Evolutionary conservation across 106 monocot species (phyloP).

Genomic region (Allium fistulosum): DNA sequence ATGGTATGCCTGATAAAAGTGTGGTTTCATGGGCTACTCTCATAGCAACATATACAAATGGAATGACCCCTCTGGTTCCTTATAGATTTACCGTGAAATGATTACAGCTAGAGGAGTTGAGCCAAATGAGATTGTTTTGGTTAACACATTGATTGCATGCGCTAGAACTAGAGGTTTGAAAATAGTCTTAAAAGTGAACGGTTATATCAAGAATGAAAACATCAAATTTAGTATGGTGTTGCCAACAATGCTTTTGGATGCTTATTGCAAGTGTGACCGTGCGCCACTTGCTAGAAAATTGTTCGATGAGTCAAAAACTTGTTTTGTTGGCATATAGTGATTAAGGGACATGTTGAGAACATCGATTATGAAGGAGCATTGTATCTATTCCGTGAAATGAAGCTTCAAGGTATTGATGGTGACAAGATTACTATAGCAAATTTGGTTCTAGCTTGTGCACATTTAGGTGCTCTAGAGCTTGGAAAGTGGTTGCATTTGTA

Average conservation of each 20-base stretch:
- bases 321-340: conserved; percentile 39
- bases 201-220: conserved; percentile 2
- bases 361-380: conserved; percentile 25
- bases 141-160: conserved; percentile 10
- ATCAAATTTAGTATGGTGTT: conserved; percentile 8
- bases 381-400: conserved; percentile 30
- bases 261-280: conserved; percentile 14
- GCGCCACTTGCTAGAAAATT: conserved; percentile 2
- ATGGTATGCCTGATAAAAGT: conserved; percentile 6
- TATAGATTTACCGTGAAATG: conserved; percentile 8
- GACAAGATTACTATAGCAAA: conserved; percentile 46
- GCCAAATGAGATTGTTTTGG: conserved; percentile 10
- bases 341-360: conserved; percentile 37
- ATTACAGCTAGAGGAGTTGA: not conserved
- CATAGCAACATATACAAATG: conserved; percentile 7
- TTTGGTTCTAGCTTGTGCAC: conserved; percentile 62
- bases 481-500: conserved; percentile 54
- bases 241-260: conserved; percentile 7
- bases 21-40: conserved; percentile 19
- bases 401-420: conserved; percentile 26
- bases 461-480: conserved; percentile 30
- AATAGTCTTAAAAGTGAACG: conserved; percentile 1
- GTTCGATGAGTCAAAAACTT: conserved; percentile 19
- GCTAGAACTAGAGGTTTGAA: conserved; percentile 3
- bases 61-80: not conserved